phyloP scores from a whole-genome alignment of 2,329 filamentous ascomycete genomes.

The Claviceps capensis region DNA sequence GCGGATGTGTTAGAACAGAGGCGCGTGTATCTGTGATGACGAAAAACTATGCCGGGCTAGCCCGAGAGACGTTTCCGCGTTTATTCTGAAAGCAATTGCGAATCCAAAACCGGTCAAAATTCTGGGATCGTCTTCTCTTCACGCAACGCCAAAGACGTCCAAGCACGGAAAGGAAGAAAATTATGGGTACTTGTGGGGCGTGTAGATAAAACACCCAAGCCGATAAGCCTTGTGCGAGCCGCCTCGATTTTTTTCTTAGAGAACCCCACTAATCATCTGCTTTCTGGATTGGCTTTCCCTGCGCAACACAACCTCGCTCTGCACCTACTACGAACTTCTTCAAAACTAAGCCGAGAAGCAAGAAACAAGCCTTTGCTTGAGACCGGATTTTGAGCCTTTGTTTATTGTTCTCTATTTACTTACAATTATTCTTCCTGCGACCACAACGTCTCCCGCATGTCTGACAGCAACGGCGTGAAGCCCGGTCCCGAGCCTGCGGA shows the following conservation, averaged over 20 bases:
- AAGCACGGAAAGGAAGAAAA: not conserved
- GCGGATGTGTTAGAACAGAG: not conserved
- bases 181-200: not conserved
- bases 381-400: not conserved
- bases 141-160: no score
- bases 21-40: not conserved
- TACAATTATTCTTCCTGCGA: not conserved
- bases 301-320: not conserved
- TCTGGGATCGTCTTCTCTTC: no score
- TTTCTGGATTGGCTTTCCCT: not conserved
- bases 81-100: no score
- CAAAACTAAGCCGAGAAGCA: not conserved
- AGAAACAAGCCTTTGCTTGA: not conserved
- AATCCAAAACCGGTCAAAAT: no score
- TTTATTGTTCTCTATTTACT: not conserved
- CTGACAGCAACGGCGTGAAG: conserved; percentile 30
- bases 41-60: not conserved
- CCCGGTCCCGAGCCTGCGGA: conserved; percentile 39
- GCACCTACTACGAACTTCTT: not conserved
- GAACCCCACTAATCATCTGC: conserved; percentile 5
- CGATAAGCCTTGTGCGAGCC: not conserved
- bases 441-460: conserved; percentile 22
- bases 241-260: conserved; percentile 11
- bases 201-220: not conserved
- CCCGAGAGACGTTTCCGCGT: not conserved